phyloP scores from a whole-genome alignment of 192 early-diverging fungal species.

The Lobosporangium transversale region DNA sequence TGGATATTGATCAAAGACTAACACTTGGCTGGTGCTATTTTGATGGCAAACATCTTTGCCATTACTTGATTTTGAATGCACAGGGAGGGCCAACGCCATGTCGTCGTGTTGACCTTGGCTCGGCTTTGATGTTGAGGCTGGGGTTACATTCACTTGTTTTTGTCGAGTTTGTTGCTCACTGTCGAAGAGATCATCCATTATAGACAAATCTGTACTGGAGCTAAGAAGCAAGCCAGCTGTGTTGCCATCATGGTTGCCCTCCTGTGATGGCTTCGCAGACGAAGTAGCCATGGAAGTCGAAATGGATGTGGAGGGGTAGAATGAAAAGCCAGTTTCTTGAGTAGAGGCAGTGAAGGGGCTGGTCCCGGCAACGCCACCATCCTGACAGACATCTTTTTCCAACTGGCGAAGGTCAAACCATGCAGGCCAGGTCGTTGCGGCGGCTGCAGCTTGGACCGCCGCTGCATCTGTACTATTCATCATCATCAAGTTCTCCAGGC shows the following conservation, averaged over 20 bases:
- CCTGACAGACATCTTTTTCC: conserved; percentile 42
- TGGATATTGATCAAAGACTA: conserved; percentile 36
- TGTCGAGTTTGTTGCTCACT: background rate
- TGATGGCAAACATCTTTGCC: conserved; percentile 4
- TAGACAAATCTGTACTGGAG: conserved; percentile 38
- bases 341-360: too few species aligned
- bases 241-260: background rate
- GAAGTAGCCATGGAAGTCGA: conserved; percentile 24
- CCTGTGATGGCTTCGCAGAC: background rate
- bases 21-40: conserved; percentile 44
- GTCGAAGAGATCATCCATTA: conserved; percentile 29
- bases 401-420: conserved; percentile 49
- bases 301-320: too few species aligned
- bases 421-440: conserved; percentile 38
- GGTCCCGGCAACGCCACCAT: conserved; percentile 1
- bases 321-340: too few species aligned
- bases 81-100: conserved; percentile 6
- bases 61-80: background rate
- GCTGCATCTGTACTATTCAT: conserved; percentile 30
- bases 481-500: conserved; percentile 43
- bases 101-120: background rate
- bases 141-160: background rate
- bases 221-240: conserved; percentile 28
- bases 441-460: conserved; percentile 38
- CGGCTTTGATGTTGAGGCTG: background rate